Evolutionary conservation across 2,329 filamentous ascomycete species (phyloP).

Genomic region (Alternaria gansuensis): DNA sequence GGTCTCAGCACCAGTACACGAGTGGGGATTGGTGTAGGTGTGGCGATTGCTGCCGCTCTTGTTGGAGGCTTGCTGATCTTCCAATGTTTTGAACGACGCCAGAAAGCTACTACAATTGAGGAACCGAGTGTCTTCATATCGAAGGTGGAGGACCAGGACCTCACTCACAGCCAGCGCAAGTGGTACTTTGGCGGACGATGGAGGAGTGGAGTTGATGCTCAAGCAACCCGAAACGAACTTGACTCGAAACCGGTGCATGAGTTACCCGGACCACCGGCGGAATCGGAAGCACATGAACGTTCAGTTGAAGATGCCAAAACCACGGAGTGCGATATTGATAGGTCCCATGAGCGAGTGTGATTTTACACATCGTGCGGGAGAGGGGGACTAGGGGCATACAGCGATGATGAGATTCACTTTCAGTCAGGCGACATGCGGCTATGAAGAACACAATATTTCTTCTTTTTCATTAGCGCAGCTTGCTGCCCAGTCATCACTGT

Average conservation of each 20-base stretch:
- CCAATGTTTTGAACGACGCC: neutral
- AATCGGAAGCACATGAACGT: neutral
- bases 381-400: neutral
- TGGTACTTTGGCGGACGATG: slow-evolving; percentile 16
- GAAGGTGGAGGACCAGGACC: neutral
- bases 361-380: too few species aligned
- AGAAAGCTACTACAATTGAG: neutral
- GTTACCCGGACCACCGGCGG: slow-evolving; percentile 15
- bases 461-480: neutral
- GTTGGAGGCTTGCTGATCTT: neutral
- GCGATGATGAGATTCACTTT: neutral
- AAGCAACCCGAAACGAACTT: slow-evolving; percentile 5
- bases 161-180: neutral
- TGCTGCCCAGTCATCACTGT: neutral
- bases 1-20: neutral
- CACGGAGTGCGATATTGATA: neutral
- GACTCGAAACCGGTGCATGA: slow-evolving; percentile 19
- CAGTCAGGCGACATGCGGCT: too few species aligned
- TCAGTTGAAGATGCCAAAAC: neutral
- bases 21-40: neutral
- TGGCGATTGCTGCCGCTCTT: neutral
- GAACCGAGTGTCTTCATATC: neutral
- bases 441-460: neutral
- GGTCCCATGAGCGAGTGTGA: neutral
- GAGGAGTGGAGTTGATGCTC: slow-evolving; percentile 8